Conservation (phyloP, 2,329 filamentous ascomycete species). For the Clonostachys byssicola region DNA sequence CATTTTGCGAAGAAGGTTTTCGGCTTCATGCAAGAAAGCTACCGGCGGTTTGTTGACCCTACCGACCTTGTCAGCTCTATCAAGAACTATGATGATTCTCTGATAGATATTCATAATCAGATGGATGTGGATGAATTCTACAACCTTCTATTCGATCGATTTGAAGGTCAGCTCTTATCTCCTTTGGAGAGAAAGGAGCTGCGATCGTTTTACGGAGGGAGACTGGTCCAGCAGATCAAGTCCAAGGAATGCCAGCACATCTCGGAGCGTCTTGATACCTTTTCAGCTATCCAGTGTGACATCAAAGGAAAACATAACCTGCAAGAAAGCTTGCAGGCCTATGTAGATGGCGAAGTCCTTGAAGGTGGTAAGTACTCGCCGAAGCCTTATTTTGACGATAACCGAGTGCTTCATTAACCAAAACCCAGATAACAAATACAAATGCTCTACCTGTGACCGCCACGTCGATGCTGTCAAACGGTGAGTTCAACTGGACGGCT, state of each 20-base stretch:
- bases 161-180: slow-evolving; percentile 75
- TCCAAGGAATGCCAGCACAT: slow-evolving; percentile 93
- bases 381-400: neutral
- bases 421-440: slow-evolving; percentile 90
- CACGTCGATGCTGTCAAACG: slow-evolving; percentile 92
- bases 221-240: slow-evolving; percentile 90
- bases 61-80: slow-evolving; percentile 69
- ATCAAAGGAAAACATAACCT: slow-evolving; percentile 87
- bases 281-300: slow-evolving; percentile 92
- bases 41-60: slow-evolving; percentile 70
- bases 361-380: slow-evolving; percentile 62
- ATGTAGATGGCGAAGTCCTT: slow-evolving; percentile 94
- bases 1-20: slow-evolving; percentile 78
- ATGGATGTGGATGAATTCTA: slow-evolving; percentile 99
- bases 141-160: slow-evolving; percentile 86
- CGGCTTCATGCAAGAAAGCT: slow-evolving; percentile 78
- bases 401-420: slow-evolving; percentile 3
- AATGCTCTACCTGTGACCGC: slow-evolving; percentile 83
- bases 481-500: slow-evolving; percentile 27
- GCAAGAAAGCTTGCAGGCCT: slow-evolving; percentile 86
- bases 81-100: slow-evolving; percentile 74
- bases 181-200: slow-evolving; percentile 68
- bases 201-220: slow-evolving; percentile 83
- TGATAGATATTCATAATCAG: slow-evolving; percentile 83
- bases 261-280: slow-evolving; percentile 84